These are phyloP conservation scores for Metroxylon sagu DNA, from an alignment of 176 grass and related monocot genomes.

Conservation along the genomic window DNA sequence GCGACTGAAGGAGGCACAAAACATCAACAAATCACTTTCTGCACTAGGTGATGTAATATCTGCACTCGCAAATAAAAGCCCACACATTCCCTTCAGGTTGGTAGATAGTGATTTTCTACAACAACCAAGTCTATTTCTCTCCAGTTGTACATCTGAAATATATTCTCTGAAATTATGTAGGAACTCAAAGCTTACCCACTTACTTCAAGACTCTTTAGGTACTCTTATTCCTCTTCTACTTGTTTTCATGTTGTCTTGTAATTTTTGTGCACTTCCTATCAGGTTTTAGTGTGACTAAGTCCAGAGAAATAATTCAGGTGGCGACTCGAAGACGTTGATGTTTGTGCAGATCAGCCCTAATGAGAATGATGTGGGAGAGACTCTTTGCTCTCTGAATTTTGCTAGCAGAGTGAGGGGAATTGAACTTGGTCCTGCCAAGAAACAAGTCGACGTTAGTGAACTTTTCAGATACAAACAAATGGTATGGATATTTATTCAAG, in stretches of 20 bases:
- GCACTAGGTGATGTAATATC: constrained; percentile 97
- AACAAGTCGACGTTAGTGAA: constrained; percentile 77
- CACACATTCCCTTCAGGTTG: constrained; percentile 87
- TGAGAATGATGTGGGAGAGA: constrained; percentile 88
- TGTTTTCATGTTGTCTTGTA: constrained; percentile 1
- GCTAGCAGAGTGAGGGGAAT: constrained; percentile 86
- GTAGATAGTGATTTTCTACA: not conserved
- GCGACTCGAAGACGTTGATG: constrained; percentile 95
- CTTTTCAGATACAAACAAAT: constrained; percentile 80
- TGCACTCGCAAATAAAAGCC: constrained; percentile 86
- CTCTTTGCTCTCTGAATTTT: constrained; percentile 91
- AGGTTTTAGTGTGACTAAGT: constrained; percentile 2
- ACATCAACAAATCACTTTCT: constrained; percentile 92
- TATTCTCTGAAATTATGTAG: constrained; percentile 24
- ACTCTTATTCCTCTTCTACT: constrained; percentile 8
- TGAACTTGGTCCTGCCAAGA: constrained; percentile 86
- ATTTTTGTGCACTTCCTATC: not conserved
- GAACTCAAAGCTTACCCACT: constrained; percentile 91
- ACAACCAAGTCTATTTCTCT: too few species aligned
- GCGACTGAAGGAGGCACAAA: constrained; percentile 89
- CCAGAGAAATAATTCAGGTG: constrained; percentile 46
- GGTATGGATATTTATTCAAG: constrained; percentile 27
- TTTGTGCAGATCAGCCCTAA: constrained; percentile 97
- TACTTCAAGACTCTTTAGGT: constrained; percentile 95
- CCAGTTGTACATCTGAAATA: not conserved